Base-by-base conservation (phyloP, 78 protist species). In the slime mould (Dictyostelium discoideum) region DNA sequence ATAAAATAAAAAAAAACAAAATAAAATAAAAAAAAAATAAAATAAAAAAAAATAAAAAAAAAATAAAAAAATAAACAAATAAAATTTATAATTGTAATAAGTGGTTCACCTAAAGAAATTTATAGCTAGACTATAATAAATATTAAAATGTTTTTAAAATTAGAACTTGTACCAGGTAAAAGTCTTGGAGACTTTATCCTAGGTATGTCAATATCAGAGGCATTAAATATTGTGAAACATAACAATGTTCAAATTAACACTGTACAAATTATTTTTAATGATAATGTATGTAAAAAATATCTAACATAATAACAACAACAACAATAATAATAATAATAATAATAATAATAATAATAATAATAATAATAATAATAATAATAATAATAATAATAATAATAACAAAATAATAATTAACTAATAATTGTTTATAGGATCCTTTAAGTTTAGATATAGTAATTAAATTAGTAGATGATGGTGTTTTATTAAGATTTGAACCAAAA, bases 171-270 rank as follows among this genome's bases (percentile, higher is more conserved):
- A 42, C 96, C 96, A 72, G 92, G 96, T 39, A 86, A 86, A 16
- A 81, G 93, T 85, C 46, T 93, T 32, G 96, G 96, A 50, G 92
- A 84, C 54, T 93, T 93, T 85, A 82, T 81, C 2, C 50, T 93
- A 0, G 96, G 96, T 4, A 93, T 93, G 96, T 65, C 96, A 22
- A 93, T 93, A 39, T 93, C 96, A 29, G 96, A 93, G 9, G 96
- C 96, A 50, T 72, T 93, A 13, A 84, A 86, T 39, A 81, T 81
- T 11, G 86, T 93, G 0, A 86, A 93, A 73, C 96, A 73, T 40
- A 78, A 78, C 3, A 93, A 93, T 74, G 92, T 79, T 11, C 63
- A 48, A 18, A 93, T 93, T 77, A 42, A 80, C 26, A 86, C 63
- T 29, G 96, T 79, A 0, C 92, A 93, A 16, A 86, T 93, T 29